These are phyloP conservation scores for Monosporascus cannonballus DNA, from an alignment of 2,329 filamentous ascomycete genomes.

Conservation along the genomic window DNA sequence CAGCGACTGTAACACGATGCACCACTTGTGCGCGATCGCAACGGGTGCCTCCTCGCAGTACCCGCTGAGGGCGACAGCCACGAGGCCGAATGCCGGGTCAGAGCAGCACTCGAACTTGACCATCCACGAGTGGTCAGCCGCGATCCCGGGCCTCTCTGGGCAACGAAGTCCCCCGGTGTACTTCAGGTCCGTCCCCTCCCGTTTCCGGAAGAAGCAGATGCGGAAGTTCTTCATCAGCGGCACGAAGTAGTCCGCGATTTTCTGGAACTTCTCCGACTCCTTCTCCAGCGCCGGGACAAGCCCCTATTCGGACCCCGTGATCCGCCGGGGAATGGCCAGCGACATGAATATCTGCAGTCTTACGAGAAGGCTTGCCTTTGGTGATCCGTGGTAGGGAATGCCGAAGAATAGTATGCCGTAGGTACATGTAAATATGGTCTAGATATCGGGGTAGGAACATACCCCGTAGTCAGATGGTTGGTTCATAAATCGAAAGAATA, in stretches of 20 bases:
- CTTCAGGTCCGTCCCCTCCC: conserved; percentile 28
- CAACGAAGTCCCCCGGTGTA: conserved; percentile 15
- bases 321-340: conserved; percentile 19
- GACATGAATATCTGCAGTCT: conserved; percentile 23
- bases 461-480: no score
- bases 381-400: conserved; percentile 30
- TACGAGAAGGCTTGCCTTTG: conserved; percentile 21
- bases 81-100: conserved; percentile 3
- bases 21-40: background rate
- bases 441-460: conserved; percentile 16
- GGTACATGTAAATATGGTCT: conserved; percentile 31
- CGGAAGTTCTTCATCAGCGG: conserved; percentile 29
- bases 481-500: no score
- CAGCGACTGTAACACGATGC: no score
- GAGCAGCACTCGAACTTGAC: conserved; percentile 7
- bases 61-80: conserved; percentile 1
- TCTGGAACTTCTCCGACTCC: conserved; percentile 32
- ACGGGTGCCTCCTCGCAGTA: conserved; percentile 2
- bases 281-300: conserved; percentile 48
- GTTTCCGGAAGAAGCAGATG: conserved; percentile 35
- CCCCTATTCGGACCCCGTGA: conserved; percentile 28
- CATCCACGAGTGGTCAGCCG: conserved; percentile 11
- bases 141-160: conserved; percentile 10
- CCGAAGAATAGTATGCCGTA: conserved; percentile 30
- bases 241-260: conserved; percentile 31